A percentile compares a stretch with the other conserved stretches of the same genome.
phyloP scores from a whole-genome alignment of 1,139 yeast genomes.

The Geotrichum histeridarum region DNA sequence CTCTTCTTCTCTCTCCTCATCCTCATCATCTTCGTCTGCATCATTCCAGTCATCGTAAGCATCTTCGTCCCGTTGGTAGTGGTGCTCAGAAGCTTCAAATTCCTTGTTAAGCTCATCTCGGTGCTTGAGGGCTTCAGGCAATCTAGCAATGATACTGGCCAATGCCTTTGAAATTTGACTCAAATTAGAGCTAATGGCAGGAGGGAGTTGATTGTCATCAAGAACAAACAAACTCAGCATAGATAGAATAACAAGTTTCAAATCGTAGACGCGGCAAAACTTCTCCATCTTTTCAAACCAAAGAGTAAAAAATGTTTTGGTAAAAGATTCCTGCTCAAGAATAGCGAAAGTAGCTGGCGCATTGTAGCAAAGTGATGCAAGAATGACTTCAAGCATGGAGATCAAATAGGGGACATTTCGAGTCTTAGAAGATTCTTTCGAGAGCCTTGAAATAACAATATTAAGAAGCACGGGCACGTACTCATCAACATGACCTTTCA shows the following conservation, averaged over 20 bases:
- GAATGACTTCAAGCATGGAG: constrained; percentile 58
- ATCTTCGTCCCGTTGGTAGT: not conserved
- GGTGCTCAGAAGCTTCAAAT: constrained; percentile 38
- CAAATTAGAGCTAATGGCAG: constrained; percentile 30
- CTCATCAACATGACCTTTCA: constrained; percentile 39
- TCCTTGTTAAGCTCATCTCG: constrained; percentile 62
- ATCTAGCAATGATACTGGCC: constrained; percentile 47
- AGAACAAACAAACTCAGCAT: constrained; percentile 47
- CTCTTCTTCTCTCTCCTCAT: constrained; percentile 25
- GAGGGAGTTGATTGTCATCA: constrained; percentile 41
- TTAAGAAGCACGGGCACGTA: constrained; percentile 44
- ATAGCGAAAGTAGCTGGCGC: constrained; percentile 50
- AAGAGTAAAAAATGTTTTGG: constrained; percentile 51
- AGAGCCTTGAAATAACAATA: constrained; percentile 32
- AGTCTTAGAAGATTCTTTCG: constrained; percentile 22
- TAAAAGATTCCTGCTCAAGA: constrained; percentile 47
- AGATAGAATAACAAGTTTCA: constrained; percentile 70
- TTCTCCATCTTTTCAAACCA: constrained; percentile 63
- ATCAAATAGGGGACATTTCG: constrained; percentile 48
- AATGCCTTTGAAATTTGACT: constrained; percentile 47
- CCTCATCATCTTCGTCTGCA: constrained; percentile 24
- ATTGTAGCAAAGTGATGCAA: constrained; percentile 62
- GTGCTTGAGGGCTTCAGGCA: constrained; percentile 66
- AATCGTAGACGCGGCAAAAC: constrained; percentile 72
- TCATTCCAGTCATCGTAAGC: constrained; percentile 5